Percentiles rank a stretch among this genome's conserved stretches.
Evolutionary conservation across 306 rosid species (phyloP).

Genomic region (Fragaria iinumae): DNA sequence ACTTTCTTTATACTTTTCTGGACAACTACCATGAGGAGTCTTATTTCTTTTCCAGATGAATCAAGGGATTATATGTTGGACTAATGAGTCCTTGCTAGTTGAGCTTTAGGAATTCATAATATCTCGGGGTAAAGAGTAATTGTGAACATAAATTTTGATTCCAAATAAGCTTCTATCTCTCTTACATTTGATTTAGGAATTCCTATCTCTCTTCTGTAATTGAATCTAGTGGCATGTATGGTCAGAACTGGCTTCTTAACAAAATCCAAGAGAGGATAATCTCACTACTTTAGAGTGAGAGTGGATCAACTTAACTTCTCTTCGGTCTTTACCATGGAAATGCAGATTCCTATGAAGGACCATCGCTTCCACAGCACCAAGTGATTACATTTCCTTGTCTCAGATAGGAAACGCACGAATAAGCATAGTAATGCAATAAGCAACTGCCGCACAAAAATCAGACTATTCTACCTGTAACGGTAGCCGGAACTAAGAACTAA

Average conservation of each 20-base stretch:
- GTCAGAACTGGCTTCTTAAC: not conserved
- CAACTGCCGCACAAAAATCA: not conserved
- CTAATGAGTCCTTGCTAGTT: slow-evolving; percentile 10
- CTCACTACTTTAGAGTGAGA: not conserved
- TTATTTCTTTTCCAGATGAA: not conserved
- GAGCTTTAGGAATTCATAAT: not conserved
- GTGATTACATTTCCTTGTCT: not conserved
- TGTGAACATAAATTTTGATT: not conserved
- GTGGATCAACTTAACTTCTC: not conserved
- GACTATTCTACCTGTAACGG: not conserved
- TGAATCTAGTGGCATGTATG: not conserved
- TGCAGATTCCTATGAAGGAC: not conserved
- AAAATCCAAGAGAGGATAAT: not conserved
- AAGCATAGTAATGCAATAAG: not conserved
- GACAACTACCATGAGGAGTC: slow-evolving; percentile 26
- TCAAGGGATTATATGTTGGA: slow-evolving; percentile 5
- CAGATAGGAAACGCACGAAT: not conserved
- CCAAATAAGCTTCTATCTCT: not conserved
- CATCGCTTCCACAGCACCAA: not conserved
- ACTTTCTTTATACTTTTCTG: slow-evolving; percentile 54
- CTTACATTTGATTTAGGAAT: not conserved
- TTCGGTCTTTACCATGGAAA: not conserved
- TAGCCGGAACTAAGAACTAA: too few species aligned
- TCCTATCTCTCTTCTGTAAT: not conserved
- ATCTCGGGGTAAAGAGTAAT: not conserved